Evolutionary conservation across 345 rosid species (phyloP), one percentile per base, ranked within the genome.

Genomic region (Aquilaria yunnanensis): DNA sequence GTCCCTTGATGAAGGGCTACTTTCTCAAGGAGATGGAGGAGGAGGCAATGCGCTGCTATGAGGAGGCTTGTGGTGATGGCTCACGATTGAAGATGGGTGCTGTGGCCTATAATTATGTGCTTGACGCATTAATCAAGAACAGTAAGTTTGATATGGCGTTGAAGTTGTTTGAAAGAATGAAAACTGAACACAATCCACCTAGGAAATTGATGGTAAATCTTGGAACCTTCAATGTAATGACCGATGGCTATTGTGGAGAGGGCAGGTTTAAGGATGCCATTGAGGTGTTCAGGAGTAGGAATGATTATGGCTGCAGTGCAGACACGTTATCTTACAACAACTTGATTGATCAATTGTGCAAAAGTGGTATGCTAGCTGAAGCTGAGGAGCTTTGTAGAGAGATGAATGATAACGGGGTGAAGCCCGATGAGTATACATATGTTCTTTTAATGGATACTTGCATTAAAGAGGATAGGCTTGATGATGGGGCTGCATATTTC

Each of bases 171-270:
- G 89, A 82, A 54, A 76, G 74, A 60, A 81, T 90, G 87, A 69
- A 66, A n/a, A 53, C 60, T 52, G 81, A 80, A 74, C 97, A 90
- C 67, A 76, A 65, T 49, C 97, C 96, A 0, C 98, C 97, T 23
- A 81, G 61, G 76, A 52, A 10, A 32, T 70, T 90, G 77, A 70
- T 81, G 2, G 77, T 90, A 60, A 86, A 93, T 75, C 73, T 90
- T 75, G 98, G 97, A 12, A 90, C 85, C 67, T 90, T 88, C 74
- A 93, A 93, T 74, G 97, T 88, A 41, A 81, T 88, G 80, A 87
- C 70, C 3, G 87, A 86, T 78, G 97, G 98, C 14, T 86, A 80
- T 67, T 90, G 90, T 14, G 77, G 68, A 1, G 77, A 83, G 61
- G 81, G 80, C 33, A 83, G 68, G 76, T 93, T 86, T 65, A 74